A percentile compares a stretch with the other conserved stretches of the same genome.
Evolutionary conservation across 139 green algal species (phyloP).

Genomic region (Trebouxia sp.): DNA sequence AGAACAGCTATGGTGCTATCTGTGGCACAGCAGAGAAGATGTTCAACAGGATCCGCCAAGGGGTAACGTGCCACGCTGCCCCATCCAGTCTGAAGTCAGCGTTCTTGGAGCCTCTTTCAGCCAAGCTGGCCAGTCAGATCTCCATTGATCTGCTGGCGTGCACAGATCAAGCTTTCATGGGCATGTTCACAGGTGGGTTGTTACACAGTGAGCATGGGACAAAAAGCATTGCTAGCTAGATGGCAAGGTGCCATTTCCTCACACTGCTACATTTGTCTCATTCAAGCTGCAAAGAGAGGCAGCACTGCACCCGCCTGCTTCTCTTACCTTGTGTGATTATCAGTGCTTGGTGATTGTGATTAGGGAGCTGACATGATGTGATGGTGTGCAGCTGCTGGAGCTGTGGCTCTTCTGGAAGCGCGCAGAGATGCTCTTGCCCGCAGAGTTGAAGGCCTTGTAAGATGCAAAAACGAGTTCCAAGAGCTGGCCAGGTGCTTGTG

Average conservation of each 20-base stretch:
- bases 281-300: neutral
- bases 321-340: neutral
- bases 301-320: neutral
- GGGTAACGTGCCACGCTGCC: conserved; percentile 64
- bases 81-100: conserved; percentile 80
- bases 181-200: conserved; percentile 69
- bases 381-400: conserved; percentile 61
- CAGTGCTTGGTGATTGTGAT: neutral
- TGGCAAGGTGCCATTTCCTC: neutral
- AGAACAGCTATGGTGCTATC: conserved; percentile 27
- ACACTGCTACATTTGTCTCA: neutral
- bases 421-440: conserved; percentile 69
- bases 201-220: too few species aligned
- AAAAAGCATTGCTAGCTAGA: too few species aligned
- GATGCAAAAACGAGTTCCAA: conserved; percentile 44
- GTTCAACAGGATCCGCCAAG: conserved; percentile 56
- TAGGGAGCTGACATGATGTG: neutral
- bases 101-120: conserved; percentile 79
- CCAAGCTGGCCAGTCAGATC: conserved; percentile 59
- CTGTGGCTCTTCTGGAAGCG: conserved; percentile 59
- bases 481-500: conserved; percentile 52
- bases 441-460: conserved; percentile 69
- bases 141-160: conserved; percentile 73
- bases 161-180: conserved; percentile 75
- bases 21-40: conserved; percentile 46